A percentile compares a stretch with the other conserved stretches of the same genome.
These are phyloP conservation scores for Phenoliferia sp. DNA, from an alignment of 1,284 basidiomycete genomes.

Conservation along the genomic window DNA sequence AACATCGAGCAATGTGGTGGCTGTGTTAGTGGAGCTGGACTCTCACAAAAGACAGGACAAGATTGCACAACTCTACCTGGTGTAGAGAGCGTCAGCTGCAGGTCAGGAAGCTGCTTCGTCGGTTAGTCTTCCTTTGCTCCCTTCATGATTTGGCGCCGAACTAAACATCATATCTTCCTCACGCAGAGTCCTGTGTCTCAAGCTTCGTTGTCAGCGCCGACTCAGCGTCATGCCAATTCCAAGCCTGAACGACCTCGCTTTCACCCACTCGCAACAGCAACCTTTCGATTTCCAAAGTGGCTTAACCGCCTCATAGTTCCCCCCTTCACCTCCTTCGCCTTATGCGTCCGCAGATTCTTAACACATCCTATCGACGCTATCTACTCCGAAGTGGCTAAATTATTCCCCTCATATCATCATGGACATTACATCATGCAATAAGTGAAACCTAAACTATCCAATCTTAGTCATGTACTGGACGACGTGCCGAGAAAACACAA, in stretches of 20 bases:
- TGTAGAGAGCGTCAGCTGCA: conserved; percentile 64
- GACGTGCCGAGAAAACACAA: too few relatives aligned
- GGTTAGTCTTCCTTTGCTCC: conserved; percentile 11
- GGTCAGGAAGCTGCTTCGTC: conserved; percentile 32
- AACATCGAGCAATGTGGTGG: conserved; percentile 60
- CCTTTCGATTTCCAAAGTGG: not conserved
- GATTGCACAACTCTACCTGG: conserved; percentile 66
- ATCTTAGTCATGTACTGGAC: too few relatives aligned
- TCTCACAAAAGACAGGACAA: conserved; percentile 47
- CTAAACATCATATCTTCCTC: not conserved
- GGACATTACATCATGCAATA: too few relatives aligned
- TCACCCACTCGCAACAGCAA: not conserved
- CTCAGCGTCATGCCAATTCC: not conserved
- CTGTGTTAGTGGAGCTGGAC: conserved; percentile 53
- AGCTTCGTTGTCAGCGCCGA: not conserved
- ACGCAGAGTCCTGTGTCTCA: not conserved
- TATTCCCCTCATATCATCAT: too few relatives aligned
- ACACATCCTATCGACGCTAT: not conserved
- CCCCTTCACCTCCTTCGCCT: not conserved
- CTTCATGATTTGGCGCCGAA: not conserved
- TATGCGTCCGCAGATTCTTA: not conserved
- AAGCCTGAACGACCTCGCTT: not conserved
- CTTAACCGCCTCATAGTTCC: not conserved
- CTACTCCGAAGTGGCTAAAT: too few relatives aligned
- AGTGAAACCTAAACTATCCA: too few relatives aligned